Evolutionary conservation across 495 filamentous ascomycete species (phyloP), one percentile per base, ranked within the genome.

Genomic region (Hypoxylon lenormandii): DNA sequence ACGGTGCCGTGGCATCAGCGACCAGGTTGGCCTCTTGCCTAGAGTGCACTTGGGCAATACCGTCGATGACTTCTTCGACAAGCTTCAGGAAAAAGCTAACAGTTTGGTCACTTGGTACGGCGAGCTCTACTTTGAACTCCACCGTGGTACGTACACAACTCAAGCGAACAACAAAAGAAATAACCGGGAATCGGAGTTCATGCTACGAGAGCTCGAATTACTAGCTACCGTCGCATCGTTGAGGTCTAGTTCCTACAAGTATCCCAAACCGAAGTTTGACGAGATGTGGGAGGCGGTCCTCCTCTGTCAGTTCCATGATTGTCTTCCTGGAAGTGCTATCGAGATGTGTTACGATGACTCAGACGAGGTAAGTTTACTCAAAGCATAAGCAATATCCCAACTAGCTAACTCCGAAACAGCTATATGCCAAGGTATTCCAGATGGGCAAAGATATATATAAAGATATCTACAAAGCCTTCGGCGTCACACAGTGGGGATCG

Each of bases 281-380:
- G 83, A 89, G 47, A 93, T 98, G 88, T 98, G 95, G 95, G 94
- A 98, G 79, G 83, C 80, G 22, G 82, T 88, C 0, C 84, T 96
- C 10, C 86, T 97, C 15, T 97, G 94, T 70, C 95, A 98, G 70
- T 98, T 98, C 82, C 95, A 98, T 73, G 95, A 98, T 75, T 97
- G 94, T 74, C 81, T 98, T 36, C 95, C 95, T 8, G 95, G 95
- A n/a, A 96, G 90, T 73, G 89, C 88, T 15, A 98, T 98, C 64
- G 93, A 94, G 75, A 97, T 98, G 94, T 94, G 91, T 75, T 97
- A 97, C 75, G 90, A 92, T 72, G 95, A 98, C 69, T 95, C 92
- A 0, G 89, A 96, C 71, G 83, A 92, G 79, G 87, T 87, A 77
- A 70, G 76, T 55, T 19, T 54, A 45, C 12, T 8, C 19, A 38